Conservation (phyloP, 208 protist genomes). For the Trypanosomatidae sp. region DNA sequence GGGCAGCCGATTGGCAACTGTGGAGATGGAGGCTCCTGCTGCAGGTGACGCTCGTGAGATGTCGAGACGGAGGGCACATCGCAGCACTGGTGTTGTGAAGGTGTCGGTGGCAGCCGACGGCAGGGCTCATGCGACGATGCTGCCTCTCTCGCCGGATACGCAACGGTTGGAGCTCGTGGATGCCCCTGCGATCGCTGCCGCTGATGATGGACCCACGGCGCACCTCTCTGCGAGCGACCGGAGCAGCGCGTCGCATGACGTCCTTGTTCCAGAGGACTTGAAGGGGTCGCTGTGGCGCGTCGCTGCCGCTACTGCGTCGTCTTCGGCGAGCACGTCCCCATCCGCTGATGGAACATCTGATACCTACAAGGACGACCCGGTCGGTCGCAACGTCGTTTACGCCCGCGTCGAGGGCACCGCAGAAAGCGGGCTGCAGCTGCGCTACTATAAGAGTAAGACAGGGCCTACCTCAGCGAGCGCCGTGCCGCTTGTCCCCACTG, state of each 20-base stretch:
- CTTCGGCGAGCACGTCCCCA: neutral
- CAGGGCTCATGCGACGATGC: slow-evolving; percentile 11
- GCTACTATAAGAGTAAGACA: slow-evolving; percentile 14
- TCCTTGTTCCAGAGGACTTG: slow-evolving; percentile 12
- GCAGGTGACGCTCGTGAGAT: neutral
- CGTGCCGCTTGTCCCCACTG: neutral
- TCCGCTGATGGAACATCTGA: neutral
- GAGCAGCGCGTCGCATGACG: neutral
- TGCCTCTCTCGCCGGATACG: slow-evolving; percentile 10
- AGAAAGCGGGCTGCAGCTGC: slow-evolving; percentile 23
- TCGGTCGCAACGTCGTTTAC: slow-evolving; percentile 17
- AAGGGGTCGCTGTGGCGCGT: slow-evolving; percentile 18
- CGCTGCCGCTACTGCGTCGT: neutral
- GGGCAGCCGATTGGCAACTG: slow-evolving; percentile 5
- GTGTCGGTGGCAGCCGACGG: slow-evolving; percentile 8
- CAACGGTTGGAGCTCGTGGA: slow-evolving; percentile 24
- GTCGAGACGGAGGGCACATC: neutral
- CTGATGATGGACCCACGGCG: neutral
- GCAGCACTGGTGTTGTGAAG: slow-evolving; percentile 23
- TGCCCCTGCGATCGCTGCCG: neutral
- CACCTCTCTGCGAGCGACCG: neutral
- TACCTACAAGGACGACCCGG: slow-evolving; percentile 6
- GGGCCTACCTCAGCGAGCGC: neutral
- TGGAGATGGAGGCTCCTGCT: slow-evolving; percentile 11
- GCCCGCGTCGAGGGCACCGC: slow-evolving; percentile 22